These are phyloP conservation scores for Moricandia moricandioides DNA, from an alignment of 345 rosid species.

Conservation along the genomic window DNA sequence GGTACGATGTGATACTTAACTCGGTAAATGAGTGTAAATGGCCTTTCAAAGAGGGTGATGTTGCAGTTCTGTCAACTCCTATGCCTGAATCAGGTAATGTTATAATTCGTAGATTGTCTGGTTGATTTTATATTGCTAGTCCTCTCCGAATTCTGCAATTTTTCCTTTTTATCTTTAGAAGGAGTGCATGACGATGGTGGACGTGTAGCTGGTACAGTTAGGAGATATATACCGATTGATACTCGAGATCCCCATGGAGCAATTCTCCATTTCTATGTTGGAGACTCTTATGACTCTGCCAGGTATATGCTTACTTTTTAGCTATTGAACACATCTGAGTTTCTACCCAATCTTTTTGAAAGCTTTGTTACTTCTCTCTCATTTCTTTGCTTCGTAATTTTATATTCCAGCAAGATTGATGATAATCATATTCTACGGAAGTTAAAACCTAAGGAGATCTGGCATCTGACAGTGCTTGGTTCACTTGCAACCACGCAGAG, in stretches of 20 bases:
- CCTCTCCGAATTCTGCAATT: slow-evolving; percentile 21
- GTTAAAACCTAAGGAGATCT: slow-evolving; percentile 73
- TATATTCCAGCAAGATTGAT: slow-evolving; percentile 58
- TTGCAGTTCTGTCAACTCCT: slow-evolving; percentile 82
- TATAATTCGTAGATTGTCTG: slow-evolving; percentile 10
- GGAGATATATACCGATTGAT: slow-evolving; percentile 86
- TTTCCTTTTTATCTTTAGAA: slow-evolving; percentile 28
- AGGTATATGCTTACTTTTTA: slow-evolving; percentile 42
- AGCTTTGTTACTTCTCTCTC: neutral
- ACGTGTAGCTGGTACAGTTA: slow-evolving; percentile 91
- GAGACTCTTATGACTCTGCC: slow-evolving; percentile 64
- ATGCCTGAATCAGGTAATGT: slow-evolving; percentile 74
- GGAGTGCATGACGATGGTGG: slow-evolving; percentile 73
- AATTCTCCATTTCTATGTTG: slow-evolving; percentile 93
- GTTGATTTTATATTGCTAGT: neutral
- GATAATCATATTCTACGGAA: slow-evolving; percentile 88
- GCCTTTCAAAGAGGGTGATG: slow-evolving; percentile 99
- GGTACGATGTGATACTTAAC: slow-evolving; percentile 88
- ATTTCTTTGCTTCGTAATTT: neutral
- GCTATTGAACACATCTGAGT: slow-evolving; percentile 5
- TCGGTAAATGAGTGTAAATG: slow-evolving; percentile 81
- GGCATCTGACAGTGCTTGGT: slow-evolving; percentile 95
- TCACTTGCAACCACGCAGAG: slow-evolving; percentile 99
- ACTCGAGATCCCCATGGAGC: slow-evolving; percentile 97
- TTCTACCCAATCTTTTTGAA: slow-evolving; percentile 11